A percentile compares a stretch with the other conserved stretches of the same genome.
Evolutionary conservation across 1,284 basidiomycete genomes (phyloP).

Genomic region (Marasmius fiardii): DNA sequence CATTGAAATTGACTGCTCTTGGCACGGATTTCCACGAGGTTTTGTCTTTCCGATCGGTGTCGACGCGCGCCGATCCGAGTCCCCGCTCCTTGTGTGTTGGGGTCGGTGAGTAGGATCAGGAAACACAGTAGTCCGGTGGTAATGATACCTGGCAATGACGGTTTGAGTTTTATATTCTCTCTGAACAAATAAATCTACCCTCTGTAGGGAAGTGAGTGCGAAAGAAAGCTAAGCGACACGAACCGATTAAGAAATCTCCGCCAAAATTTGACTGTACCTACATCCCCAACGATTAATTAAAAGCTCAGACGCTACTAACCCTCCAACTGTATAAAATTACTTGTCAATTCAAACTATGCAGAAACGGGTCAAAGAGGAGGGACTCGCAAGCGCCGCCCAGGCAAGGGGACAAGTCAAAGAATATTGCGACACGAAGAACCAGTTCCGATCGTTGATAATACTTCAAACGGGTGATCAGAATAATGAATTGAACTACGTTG

Average conservation of each 20-base stretch:
- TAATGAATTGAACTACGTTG: too few species aligned
- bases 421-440: constrained; percentile 40
- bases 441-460: constrained; percentile 29
- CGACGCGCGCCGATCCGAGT: constrained; percentile 32
- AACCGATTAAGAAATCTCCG: constrained; percentile 37
- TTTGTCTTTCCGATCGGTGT: constrained; percentile 29
- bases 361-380: neutral
- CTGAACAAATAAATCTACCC: neutral
- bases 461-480: too few species aligned
- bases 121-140: constrained; percentile 31
- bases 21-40: neutral
- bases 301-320: constrained; percentile 37
- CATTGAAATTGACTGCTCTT: neutral
- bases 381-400: constrained; percentile 41
- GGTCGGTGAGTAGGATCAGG: constrained; percentile 35
- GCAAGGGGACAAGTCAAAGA: constrained; percentile 38
- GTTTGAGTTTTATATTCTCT: too few species aligned
- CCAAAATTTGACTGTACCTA: constrained; percentile 33
- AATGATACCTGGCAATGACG: constrained; percentile 40
- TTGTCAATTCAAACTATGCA: neutral
- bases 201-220: neutral
- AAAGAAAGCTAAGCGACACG: neutral
- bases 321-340: constrained; percentile 30
- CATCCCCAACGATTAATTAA: constrained; percentile 25
- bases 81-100: constrained; percentile 32